These are phyloP conservation scores for Russula earlei DNA, from an alignment of 768 basidiomycete genomes.

Conservation along the genomic window DNA sequence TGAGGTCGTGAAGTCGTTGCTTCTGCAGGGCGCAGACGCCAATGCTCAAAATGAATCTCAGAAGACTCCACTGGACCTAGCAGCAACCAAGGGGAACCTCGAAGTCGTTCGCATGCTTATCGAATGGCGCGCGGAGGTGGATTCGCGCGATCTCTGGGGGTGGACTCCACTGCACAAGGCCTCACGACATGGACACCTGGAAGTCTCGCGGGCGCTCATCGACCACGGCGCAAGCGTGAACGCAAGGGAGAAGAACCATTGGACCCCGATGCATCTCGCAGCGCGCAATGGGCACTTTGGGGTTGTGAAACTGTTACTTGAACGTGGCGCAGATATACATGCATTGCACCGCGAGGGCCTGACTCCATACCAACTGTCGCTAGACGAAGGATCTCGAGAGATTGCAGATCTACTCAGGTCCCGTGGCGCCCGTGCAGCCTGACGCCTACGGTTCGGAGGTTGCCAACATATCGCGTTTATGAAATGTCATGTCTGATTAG, in stretches of 20 bases:
- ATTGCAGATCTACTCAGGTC: neutral
- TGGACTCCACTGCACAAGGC: neutral
- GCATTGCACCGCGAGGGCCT: neutral
- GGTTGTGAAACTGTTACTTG: neutral
- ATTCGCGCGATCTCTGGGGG: neutral
- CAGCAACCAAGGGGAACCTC: neutral
- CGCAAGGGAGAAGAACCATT: neutral
- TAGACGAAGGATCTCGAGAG: neutral
- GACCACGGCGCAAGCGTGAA: neutral
- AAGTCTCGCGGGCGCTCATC: neutral
- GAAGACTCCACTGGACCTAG: neutral
- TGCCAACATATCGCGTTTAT: too few species aligned
- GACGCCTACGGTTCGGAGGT: neutral
- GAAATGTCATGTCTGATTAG: neutral
- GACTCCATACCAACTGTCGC: neutral
- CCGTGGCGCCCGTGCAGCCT: neutral
- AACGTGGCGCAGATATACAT: neutral
- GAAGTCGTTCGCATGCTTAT: neutral
- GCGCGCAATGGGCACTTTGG: neutral
- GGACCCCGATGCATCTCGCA: neutral
- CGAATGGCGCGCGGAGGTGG: neutral
- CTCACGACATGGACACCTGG: neutral
- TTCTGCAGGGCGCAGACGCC: neutral
- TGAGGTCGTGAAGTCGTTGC: neutral
- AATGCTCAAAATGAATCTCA: neutral